Evolutionary conservation across 192 early-diverging fungal species (phyloP), one percentile per base, ranked within the genome.

Genomic region (Endogone sp.): DNA sequence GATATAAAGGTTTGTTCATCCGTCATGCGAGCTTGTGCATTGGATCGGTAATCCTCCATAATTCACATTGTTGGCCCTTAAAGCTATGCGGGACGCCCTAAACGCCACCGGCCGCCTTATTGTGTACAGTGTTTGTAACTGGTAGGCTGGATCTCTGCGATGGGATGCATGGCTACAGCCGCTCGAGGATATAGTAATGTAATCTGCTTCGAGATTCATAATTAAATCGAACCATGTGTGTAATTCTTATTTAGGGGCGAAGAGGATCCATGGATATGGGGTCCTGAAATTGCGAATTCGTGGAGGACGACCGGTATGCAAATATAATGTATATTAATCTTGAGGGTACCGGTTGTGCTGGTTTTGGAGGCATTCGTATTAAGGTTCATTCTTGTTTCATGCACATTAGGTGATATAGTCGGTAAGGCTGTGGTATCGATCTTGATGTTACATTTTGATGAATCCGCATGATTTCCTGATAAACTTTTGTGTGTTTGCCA

Each of bases 71-170:
- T 49, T 49, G 37, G 25, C 13, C 20, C 32, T 62, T 28, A 20
- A 37, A 24, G 44, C 16, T 22, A 65, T 65, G 31, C 57, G 67
- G 9, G 78, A 84, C 70, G 84, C 84, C 10, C 71, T 85, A 54
- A 79, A 77, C 58, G 66, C 67, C 13, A 79, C 77, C 22, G 82
- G 80, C n/a, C 62, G 81, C 26, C 77, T 64, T 20, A 82, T 85
- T 13, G 68, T 78, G 56, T 85, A 77, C 67, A 66, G 73, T 25
- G 25, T 85, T 11, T 84, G 84, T 62, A 70, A 81, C 22, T 85
- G 84, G 84, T 49, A 80, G 80, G 24, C 32, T 71, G n/a, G 71
- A 71, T n/a, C n/a, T n/a, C n/a, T n/a, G n/a, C n/a, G n/a, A n/a
- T n/a, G n/a, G n/a, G n/a, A n/a, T n/a, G n/a, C n/a, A n/a, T n/a